Evolutionary conservation across 495 filamentous ascomycete genomes (phyloP).

Genomic region (Diplogelasinospora grovesii): DNA sequence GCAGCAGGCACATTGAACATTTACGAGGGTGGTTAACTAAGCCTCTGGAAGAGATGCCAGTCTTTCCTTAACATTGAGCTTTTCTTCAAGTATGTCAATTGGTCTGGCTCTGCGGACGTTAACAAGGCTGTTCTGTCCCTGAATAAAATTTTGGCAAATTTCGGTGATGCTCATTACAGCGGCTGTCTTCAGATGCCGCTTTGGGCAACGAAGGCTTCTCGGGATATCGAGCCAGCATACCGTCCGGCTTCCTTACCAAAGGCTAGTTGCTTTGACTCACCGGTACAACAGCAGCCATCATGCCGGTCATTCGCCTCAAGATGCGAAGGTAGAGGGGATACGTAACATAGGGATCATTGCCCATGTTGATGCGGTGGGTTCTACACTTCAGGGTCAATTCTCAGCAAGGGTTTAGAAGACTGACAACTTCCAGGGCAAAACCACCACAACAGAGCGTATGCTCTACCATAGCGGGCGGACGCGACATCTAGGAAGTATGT

Average conservation of each 20-base stretch:
- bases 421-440: constrained; percentile 66
- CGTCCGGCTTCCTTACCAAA: no score
- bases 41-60: no score
- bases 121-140: no score
- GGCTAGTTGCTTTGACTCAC: constrained; percentile 7
- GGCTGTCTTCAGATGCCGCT: constrained; percentile 8
- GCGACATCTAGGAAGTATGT: constrained; percentile 70
- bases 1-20: no score
- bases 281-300: not conserved
- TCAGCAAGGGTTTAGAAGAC: no score
- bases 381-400: not conserved
- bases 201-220: constrained; percentile 12
- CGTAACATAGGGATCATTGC: constrained; percentile 99
- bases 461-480: constrained; percentile 94
- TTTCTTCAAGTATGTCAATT: no score
- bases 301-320: constrained; percentile 19
- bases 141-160: no score
- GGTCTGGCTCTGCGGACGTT: no score
- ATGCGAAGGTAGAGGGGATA: constrained; percentile 44
- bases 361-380: constrained; percentile 87
- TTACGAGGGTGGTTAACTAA: no score
- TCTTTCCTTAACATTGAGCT: no score
- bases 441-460: constrained; percentile 98
- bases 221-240: no score
- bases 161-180: constrained; percentile 15